Base-by-base conservation (phyloP, 257 asterid genomes). In the Anisodus acutangulus region DNA sequence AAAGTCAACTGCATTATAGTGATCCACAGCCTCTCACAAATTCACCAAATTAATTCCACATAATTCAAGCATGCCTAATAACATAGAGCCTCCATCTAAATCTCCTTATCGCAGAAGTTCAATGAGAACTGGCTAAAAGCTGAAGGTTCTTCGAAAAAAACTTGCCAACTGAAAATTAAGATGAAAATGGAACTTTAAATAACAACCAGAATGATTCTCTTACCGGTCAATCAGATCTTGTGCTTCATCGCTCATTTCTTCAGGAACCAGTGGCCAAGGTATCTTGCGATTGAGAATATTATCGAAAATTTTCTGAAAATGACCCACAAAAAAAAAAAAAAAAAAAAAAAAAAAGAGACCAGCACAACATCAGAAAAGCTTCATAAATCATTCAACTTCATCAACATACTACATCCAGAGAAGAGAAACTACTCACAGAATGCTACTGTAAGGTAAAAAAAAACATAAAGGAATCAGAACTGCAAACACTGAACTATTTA, bases 261-360 rank as follows among this genome's bases (percentile, higher is more conserved):
- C 97, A 39, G 97, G 94, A 16, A 93, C 93, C 45, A 71, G 85
- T 41, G 99, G 99, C 99, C 99, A 97, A 85, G 97, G 99, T 85
- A 97, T 93, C 87, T 95, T 95, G 67, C 97, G 95, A 86, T 97
- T 97, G 86, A 97, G 98, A 89, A 97, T 97, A 90, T 97, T 97
- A 83, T 93, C 96, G 72, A 97, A 97, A 87, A 97, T 95, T 91
- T 92, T 91, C 99, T 97, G 85, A 86, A 86, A 85, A 45, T 63
- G 66, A 88, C 82, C 78, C 31, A 54, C 47, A 45, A 79, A 59
- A 67, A 63, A 35, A 41, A 88, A 55, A 26, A 53, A 31, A 47
- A 43, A 71, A 64, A n/a, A n/a, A n/a, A 88, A 55, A 26, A 53
- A 26, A 47, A 43, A 71, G 26, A 67, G 80, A 78, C 49, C 39